Evolutionary conservation across 805 yeast genomes (phyloP), one percentile per base, ranked within the genome.

Genomic region (Clavispora carvajalis): DNA sequence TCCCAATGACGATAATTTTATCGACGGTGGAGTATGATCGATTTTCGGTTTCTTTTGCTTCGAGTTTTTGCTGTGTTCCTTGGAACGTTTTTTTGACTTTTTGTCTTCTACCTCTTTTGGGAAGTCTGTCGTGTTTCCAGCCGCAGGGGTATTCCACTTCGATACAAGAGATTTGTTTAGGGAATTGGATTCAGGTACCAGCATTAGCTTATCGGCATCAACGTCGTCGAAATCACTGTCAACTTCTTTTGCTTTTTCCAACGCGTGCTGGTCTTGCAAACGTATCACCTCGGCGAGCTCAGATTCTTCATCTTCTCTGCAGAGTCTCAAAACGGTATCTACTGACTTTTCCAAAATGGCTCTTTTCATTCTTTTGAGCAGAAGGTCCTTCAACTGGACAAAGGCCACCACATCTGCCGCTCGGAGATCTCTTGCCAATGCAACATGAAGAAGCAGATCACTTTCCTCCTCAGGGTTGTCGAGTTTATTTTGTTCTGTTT

Each of bases 91-190:
- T 54, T 75, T 76, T 2, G 71, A 46, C 46, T 62, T 60, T 40
- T 64, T 69, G 21, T 57, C 60, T 26, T 51, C 49, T n/a, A 34
- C 53, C 23, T 39, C 40, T 7, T 34, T 53, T 35, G 21, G 39
- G 41, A 37, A 46, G 21, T 16, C 43, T 8, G 25, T 36, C 3
- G 29, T 12, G 5, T 34, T 26, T 7, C 46, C 48, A 4, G 31
- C 35, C 1, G 33, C 36, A 1, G 37, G 37, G 11, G 40, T 39
- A 24, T 66, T 72, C 96, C 97, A 90, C 36, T 79, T 59, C 15
- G 78, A 71, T 0, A 85, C 85, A 2, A 90, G 83, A 16, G 83
- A 77, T 54, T 82, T 86, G 59, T 91, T 91, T 64, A 88, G 73
- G 3, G 74, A 65, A 52, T 90, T 90, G 3, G 70, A 57, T 41